Percentiles rank a stretch among this genome's conserved stretches.
phyloP scores from a whole-genome alignment of 75 land plant species.

The Cunninghamia lanceolata region DNA sequence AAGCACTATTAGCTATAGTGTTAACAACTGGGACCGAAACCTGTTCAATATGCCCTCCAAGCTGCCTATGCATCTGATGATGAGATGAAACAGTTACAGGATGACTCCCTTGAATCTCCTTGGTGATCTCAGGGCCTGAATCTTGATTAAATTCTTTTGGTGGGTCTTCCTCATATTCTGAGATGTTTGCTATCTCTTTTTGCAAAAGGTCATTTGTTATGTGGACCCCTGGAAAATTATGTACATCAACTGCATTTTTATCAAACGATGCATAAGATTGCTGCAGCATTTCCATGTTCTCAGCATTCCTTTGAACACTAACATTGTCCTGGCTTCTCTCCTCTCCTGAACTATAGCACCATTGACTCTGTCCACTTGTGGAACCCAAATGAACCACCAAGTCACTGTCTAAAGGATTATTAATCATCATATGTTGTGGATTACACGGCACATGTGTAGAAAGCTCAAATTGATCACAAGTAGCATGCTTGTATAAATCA shows the following conservation, averaged over 20 bases:
- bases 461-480: background rate
- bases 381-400: constrained; percentile 4
- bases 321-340: background rate
- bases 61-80: background rate
- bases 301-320: background rate
- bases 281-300: background rate
- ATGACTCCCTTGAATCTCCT: background rate
- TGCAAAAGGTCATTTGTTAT: constrained; percentile 1
- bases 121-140: background rate
- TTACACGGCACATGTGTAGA: background rate
- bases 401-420: background rate
- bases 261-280: background rate
- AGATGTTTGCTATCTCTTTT: constrained; percentile 5
- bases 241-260: background rate
- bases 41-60: background rate
- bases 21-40: background rate
- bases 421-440: background rate
- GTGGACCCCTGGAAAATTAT: background rate
- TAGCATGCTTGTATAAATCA: constrained; percentile 1
- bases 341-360: constrained; percentile 5
- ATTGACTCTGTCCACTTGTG: background rate
- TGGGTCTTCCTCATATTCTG: background rate
- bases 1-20: background rate
- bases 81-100: constrained; percentile 1
- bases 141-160: background rate